Conservation (phyloP, 805 yeast genomes). For the Saccharomycopsis sp. region DNA sequence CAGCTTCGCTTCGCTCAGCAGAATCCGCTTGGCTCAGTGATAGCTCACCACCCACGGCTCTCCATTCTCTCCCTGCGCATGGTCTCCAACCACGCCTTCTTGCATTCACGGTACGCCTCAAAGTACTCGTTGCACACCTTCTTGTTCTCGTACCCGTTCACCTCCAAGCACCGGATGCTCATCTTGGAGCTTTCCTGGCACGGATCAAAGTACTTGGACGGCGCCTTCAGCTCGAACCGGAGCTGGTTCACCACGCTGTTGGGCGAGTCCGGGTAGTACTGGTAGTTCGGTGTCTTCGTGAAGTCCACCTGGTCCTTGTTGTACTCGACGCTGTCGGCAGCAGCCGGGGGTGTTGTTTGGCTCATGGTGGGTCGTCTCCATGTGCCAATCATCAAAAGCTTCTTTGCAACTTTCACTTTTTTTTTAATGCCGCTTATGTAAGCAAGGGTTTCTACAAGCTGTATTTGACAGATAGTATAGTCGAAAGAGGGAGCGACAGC, state of each 20-base stretch:
- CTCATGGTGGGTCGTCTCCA: slow-evolving; percentile 88
- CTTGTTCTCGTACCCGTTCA: slow-evolving; percentile 58
- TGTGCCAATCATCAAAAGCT: slow-evolving; percentile 97
- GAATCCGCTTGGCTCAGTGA: too few species aligned
- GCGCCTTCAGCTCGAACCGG: slow-evolving; percentile 63
- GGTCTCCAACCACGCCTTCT: slow-evolving; percentile 55
- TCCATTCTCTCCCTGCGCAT: slow-evolving; percentile 24
- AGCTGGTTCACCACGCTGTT: slow-evolving; percentile 58
- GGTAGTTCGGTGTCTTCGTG: slow-evolving; percentile 32
- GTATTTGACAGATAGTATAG: too few species aligned
- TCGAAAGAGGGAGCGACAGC: too few species aligned
- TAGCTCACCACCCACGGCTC: slow-evolving; percentile 12
- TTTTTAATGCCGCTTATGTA: too few species aligned
- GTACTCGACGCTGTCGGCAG: too few species aligned
- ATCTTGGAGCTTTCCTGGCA: slow-evolving; percentile 85
- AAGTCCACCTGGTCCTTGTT: slow-evolving; percentile 13
- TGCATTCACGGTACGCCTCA: slow-evolving; percentile 89
- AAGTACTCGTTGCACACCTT: slow-evolving; percentile 71
- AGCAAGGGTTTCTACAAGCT: too few species aligned
- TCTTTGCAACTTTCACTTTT: not conserved
- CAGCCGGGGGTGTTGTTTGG: slow-evolving; percentile 89
- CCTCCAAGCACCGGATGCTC: slow-evolving; percentile 74
- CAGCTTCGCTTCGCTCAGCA: not conserved
- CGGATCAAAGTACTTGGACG: slow-evolving; percentile 85
- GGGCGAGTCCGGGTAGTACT: slow-evolving; percentile 85